Base-by-base conservation (phyloP, 2,329 filamentous ascomycete genomes). In the Aspergillus sp. region DNA sequence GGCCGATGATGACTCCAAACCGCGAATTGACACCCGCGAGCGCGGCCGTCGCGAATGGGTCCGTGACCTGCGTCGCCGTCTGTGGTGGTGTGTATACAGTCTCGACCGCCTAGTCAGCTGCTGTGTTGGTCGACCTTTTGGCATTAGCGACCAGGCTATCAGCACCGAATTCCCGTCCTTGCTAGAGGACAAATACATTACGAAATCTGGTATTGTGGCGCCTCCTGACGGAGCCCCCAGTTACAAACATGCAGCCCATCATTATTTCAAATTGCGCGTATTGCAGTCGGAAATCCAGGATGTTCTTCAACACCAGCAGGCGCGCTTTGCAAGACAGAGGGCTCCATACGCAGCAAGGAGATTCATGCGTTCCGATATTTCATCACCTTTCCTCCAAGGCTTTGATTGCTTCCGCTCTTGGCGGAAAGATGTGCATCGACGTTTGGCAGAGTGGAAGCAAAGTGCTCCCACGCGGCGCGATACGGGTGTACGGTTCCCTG, bases 71-170 rank as follows among this genome's bases (percentile, higher is more conserved):
- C 85, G 91, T 47, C 82, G 93, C 51, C 83, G 93, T 30, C 78
- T 97, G 13, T 97, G 92, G 91, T 97, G 94, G 93, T 96, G 91
- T 73, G 92, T 92, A 1, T 97, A 97, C 72, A 93, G 90, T 4
- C 84, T 97, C 50, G 93, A 97, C 71, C 84, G 93, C n/a, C 84
- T 97, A 4, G 93, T 97, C 47, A 94, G 90, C 65, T 92, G 90
- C 19, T 96, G 92, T 62, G 93, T 97, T 22, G 93, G 93, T 35
- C 81, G 93, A 50, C 94, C 93, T 6, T 95, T 96, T 65, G 92
- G 93, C 26, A 90, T 97, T 57, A 92, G 88, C n/a, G 94, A 97
- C 73, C 89, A 95, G 68, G 90, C 95, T 57, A 90, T 97, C 63
- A 97, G 93, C 13, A 96, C 93, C 1, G 90, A 96, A 65, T 95